Evolutionary conservation across 2,329 filamentous ascomycete genomes (phyloP).

Genomic region (Aspergillus thermomutatus): DNA sequence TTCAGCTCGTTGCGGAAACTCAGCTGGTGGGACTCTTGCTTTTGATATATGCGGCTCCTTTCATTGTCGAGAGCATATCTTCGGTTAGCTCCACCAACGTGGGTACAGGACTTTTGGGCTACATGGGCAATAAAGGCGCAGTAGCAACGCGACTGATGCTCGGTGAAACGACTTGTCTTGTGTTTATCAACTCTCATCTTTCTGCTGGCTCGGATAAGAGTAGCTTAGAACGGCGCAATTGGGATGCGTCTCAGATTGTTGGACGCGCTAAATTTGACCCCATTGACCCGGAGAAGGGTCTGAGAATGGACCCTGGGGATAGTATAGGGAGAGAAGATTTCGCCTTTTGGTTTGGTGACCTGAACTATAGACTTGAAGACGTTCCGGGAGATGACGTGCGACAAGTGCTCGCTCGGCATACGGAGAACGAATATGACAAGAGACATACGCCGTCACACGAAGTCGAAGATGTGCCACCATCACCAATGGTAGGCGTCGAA

Average conservation of each 20-base stretch:
- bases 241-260: conserved; percentile 80
- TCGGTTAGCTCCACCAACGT: conserved; percentile 79
- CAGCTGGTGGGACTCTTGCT: conserved; percentile 84
- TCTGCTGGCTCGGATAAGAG: conserved; percentile 78
- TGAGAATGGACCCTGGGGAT: conserved; percentile 55
- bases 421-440: conserved; percentile 70
- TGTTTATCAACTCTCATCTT: conserved; percentile 89
- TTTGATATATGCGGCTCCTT: conserved; percentile 79
- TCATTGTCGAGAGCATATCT: conserved; percentile 69
- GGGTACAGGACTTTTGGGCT: conserved; percentile 85
- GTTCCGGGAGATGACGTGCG: conserved; percentile 89
- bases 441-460: conserved; percentile 37
- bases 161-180: conserved; percentile 82
- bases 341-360: conserved; percentile 91
- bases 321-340: conserved; percentile 87
- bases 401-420: conserved; percentile 76
- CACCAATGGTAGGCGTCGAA: conserved; percentile 6
- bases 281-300: conserved; percentile 61
- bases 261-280: conserved; percentile 75
- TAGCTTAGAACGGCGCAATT: conserved; percentile 78
- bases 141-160: conserved; percentile 77
- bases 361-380: conserved; percentile 89
- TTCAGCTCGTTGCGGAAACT: conserved; percentile 71
- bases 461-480: conserved; percentile 22
- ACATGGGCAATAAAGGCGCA: conserved; percentile 94